These are phyloP conservation scores for Starmerella powellii DNA, from an alignment of 805 yeast genomes.

Conservation along the genomic window DNA sequence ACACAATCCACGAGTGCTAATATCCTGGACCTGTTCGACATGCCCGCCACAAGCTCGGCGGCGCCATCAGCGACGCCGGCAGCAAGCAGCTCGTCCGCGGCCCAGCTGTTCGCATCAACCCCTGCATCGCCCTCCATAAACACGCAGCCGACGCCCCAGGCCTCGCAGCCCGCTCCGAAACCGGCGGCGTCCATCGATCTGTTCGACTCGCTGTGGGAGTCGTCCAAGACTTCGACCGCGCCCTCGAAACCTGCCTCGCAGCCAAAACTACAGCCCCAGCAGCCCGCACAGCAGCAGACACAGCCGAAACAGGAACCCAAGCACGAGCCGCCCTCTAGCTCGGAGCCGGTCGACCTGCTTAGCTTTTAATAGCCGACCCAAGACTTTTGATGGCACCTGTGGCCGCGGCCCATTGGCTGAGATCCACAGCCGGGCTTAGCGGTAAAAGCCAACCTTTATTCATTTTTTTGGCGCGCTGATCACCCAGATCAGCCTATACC, in stretches of 20 bases:
- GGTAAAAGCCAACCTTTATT: no score
- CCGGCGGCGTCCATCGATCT: conserved; percentile 27
- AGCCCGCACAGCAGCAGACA: not conserved
- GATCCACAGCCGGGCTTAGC: no score
- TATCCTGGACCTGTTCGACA: conserved; percentile 22
- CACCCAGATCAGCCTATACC: no score
- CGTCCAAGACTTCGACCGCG: conserved; percentile 18
- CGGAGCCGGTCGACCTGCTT: conserved; percentile 12
- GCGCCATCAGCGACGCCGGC: conserved; percentile 1
- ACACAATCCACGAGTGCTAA: conserved; percentile 14
- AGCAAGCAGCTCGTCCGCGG: conserved; percentile 6
- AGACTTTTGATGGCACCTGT: no score
- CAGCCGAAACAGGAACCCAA: not conserved
- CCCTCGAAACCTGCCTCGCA: conserved; percentile 5
- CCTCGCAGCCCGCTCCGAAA: conserved; percentile 16
- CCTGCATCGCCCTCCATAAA: conserved; percentile 12
- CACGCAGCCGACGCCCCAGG: no score
- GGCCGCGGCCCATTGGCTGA: no score
- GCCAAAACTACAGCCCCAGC: not conserved
- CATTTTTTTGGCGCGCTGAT: no score
- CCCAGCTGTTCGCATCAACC: conserved; percentile 15
- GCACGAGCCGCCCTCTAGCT: not conserved
- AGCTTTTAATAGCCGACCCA: conserved; percentile 10
- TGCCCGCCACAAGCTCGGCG: conserved; percentile 15
- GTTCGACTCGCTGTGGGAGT: conserved; percentile 33